phyloP scores from a whole-genome alignment of 2,329 filamentous ascomycete species.

The Cladosporium colombiae region DNA sequence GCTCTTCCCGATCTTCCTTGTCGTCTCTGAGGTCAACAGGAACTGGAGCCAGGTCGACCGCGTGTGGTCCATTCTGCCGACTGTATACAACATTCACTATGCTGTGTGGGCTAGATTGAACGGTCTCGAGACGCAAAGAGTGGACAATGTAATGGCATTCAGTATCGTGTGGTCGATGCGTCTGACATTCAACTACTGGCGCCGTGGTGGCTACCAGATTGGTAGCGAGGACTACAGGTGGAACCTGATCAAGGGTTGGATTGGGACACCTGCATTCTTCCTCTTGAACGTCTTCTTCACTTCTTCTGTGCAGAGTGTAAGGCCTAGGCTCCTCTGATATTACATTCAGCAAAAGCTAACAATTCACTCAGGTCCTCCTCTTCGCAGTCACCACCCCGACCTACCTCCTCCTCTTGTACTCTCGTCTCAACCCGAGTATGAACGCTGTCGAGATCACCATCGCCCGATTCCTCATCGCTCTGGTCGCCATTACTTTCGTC shows the following conservation, averaged over 20 bases:
- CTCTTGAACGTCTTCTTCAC: slow-evolving; percentile 91
- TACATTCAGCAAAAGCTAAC: slow-evolving; percentile 13
- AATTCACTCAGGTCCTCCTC: slow-evolving; percentile 63
- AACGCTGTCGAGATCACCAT: slow-evolving; percentile 59
- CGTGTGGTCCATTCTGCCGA: slow-evolving; percentile 85
- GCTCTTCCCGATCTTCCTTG: slow-evolving; percentile 69
- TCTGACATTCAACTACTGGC: slow-evolving; percentile 95
- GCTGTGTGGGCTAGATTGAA: slow-evolving; percentile 77
- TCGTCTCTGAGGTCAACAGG: slow-evolving; percentile 79
- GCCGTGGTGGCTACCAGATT: slow-evolving; percentile 84
- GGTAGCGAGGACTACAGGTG: slow-evolving; percentile 97
- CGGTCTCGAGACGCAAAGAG: slow-evolving; percentile 66
- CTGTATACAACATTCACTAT: slow-evolving; percentile 83
- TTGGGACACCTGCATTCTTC: slow-evolving; percentile 70
- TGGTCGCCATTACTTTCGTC: slow-evolving; percentile 70
- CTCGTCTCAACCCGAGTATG: slow-evolving; percentile 59
- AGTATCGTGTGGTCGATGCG: slow-evolving; percentile 68
- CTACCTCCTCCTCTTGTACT: slow-evolving; percentile 75
- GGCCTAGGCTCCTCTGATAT: slow-evolving; percentile 21
- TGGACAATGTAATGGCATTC: slow-evolving; percentile 72
- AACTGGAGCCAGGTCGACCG: slow-evolving; percentile 98
- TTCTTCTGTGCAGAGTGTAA: slow-evolving; percentile 68
- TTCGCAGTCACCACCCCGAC: slow-evolving; percentile 76
- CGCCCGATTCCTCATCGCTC: slow-evolving; percentile 55
- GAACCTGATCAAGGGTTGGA: slow-evolving; percentile 69